phyloP scores from a whole-genome alignment of 352 stramenopile genomes.

The Phytophthora boehmeriae region DNA sequence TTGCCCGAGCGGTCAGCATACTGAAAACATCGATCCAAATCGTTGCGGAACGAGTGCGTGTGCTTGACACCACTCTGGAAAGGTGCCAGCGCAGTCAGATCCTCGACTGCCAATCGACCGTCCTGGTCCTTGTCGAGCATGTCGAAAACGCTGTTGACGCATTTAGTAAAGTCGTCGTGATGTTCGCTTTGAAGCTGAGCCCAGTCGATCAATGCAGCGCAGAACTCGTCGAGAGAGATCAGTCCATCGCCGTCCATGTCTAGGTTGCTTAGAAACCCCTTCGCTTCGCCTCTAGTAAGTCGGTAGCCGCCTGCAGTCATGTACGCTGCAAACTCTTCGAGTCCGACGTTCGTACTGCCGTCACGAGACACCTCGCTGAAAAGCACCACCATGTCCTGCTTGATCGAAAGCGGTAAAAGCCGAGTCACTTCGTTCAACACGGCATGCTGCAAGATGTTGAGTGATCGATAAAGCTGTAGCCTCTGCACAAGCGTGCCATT shows the following conservation, averaged over 20 bases:
- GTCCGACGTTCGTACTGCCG: conserved; percentile 48
- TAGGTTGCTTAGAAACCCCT: conserved; percentile 60
- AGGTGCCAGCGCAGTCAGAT: conserved; percentile 52
- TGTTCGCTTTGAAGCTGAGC: conserved; percentile 50
- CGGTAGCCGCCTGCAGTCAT: conserved; percentile 62
- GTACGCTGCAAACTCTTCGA: conserved; percentile 61
- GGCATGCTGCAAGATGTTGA: conserved; percentile 72
- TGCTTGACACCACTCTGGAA: conserved; percentile 31
- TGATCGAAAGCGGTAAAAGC: conserved; percentile 54
- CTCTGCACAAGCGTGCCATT: conserved; percentile 75
- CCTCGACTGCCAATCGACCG: conserved; percentile 44
- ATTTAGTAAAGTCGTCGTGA: conserved; percentile 33
- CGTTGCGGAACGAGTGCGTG: conserved; percentile 63
- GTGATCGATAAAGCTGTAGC: conserved; percentile 73
- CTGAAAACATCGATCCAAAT: conserved; percentile 66
- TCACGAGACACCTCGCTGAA: conserved; percentile 69
- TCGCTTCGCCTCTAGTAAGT: conserved; percentile 63
- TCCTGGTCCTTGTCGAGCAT: conserved; percentile 58
- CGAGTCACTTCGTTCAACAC: conserved; percentile 66
- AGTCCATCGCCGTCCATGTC: conserved; percentile 70
- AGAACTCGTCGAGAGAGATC: conserved; percentile 69
- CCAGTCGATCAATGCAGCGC: conserved; percentile 74
- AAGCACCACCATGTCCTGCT: conserved; percentile 67
- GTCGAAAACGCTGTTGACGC: conserved; percentile 52
- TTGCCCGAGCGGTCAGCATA: conserved; percentile 45